Percentiles rank a stretch among this genome's conserved stretches.
These are phyloP conservation scores for Rhodosporidiobolus odoratus DNA, from an alignment of 768 basidiomycete species.

Conservation along the genomic window DNA sequence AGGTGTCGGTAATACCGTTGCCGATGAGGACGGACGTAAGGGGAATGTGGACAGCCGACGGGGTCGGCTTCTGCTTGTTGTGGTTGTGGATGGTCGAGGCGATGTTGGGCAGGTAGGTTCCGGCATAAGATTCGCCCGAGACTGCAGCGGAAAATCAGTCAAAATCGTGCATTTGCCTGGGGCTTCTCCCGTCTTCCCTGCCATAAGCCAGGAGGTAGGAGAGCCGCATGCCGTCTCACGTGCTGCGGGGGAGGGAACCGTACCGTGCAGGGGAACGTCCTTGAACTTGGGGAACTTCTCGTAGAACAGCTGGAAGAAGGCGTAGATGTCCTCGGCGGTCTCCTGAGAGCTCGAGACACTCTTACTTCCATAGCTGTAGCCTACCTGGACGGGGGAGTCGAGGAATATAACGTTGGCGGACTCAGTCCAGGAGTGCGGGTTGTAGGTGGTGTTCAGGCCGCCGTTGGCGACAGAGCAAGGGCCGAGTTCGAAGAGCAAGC, in stretches of 20 bases:
- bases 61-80: constrained; percentile 55
- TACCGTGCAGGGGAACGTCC: constrained; percentile 59
- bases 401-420: constrained; percentile 42
- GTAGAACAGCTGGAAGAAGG: constrained; percentile 60
- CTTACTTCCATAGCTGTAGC: constrained; percentile 76
- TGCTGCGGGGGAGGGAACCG: not conserved
- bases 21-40: constrained; percentile 71
- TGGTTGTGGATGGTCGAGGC: constrained; percentile 72
- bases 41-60: constrained; percentile 32
- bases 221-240: constrained; percentile 41
- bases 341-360: constrained; percentile 72
- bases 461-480: constrained; percentile 70
- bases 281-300: constrained; percentile 70
- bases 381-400: constrained; percentile 68
- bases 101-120: constrained; percentile 78
- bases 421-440: constrained; percentile 83
- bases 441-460: constrained; percentile 64
- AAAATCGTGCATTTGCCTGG: too few relatives aligned
- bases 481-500: constrained; percentile 85
- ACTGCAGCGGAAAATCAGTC: constrained; percentile 26
- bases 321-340: constrained; percentile 76
- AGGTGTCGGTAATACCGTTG: constrained; percentile 55
- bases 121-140: constrained; percentile 53
- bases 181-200: too few relatives aligned
- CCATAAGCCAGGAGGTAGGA: too few relatives aligned